These are phyloP conservation scores for Suhomyces bolitotheri DNA, from an alignment of 1,139 yeast genomes.

Conservation along the genomic window DNA sequence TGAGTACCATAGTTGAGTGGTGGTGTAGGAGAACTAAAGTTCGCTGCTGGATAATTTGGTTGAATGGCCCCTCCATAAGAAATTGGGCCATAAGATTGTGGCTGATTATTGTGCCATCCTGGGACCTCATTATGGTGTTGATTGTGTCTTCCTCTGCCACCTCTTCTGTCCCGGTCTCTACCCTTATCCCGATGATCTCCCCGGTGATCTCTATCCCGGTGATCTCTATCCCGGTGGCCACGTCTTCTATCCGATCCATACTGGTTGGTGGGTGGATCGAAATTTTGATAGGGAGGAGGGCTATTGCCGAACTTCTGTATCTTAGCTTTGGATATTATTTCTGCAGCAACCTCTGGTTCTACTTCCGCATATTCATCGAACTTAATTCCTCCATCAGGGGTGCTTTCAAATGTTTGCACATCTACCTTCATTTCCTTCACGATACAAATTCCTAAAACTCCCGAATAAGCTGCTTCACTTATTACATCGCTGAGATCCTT, in stretches of 20 bases:
- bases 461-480: constrained; percentile 80
- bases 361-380: constrained; percentile 81
- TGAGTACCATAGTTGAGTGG: neutral
- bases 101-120: constrained; percentile 2
- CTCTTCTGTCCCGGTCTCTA: constrained; percentile 6
- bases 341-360: constrained; percentile 64
- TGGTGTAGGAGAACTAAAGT: constrained; percentile 2
- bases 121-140: neutral
- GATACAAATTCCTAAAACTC: constrained; percentile 70
- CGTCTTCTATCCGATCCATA: neutral
- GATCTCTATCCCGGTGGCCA: constrained; percentile 2
- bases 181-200: too few species aligned
- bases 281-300: neutral
- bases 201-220: too few species aligned
- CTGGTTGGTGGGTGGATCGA: neutral
- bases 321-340: constrained; percentile 38
- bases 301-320: constrained; percentile 22
- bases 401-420: constrained; percentile 69
- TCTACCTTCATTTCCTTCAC: constrained; percentile 63
- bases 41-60: neutral
- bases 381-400: constrained; percentile 68
- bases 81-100: constrained; percentile 5
- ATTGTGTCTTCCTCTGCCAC: constrained; percentile 1
- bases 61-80: constrained; percentile 5
- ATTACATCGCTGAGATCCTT: constrained; percentile 53